Base-by-base conservation (phyloP, 176 grass and related monocot genomes). In the Ensete ventricosum region DNA sequence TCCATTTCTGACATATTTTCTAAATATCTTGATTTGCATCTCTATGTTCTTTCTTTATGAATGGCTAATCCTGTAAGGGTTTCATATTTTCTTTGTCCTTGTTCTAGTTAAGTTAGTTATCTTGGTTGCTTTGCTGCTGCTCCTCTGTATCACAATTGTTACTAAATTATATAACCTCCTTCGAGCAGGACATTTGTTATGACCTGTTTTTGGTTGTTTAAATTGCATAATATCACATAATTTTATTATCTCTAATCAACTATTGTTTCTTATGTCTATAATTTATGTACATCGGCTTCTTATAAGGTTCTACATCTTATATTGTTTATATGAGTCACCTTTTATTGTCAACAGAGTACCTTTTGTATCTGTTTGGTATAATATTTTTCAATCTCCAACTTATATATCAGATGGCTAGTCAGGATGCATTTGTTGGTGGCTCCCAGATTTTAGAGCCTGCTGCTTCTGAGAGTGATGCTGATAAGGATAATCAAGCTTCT, bases 401-500 rank as follows among this genome's bases (percentile, higher is more conserved):
- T 67, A 14, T 67, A 67, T 29, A 67, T 83, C 83, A 93, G 73
- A 52, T 54, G 79, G 76, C 73, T 54, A 81, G 34, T 70, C 90
- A 90, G 52, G 90, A 87, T 85, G 81, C 83, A 79, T 83, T 82
- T 80, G 64, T 80, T 76, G 87, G 82, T 77, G 71, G 67, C 69
- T 85, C 90, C 23, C 85, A 87, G 57, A 83, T 80, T 92, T 62
- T 64, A 49, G 84, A 88, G 72, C 34, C 69, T 73, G 84, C 78
- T 64, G 63, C 55, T 76, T 91, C 84, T 78, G 84, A 80, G 85
- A 89, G 66, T 76, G 85, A 76, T 9, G 77, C 72, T 59, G 76
- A 53, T 8, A 83, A 79, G 82, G 60, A 78, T 73, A 66, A 72
- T 75, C 79, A 79, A 62, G 50, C 80, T 81, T 85, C 82, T 80